Evolutionary conservation across 306 rosid genomes (phyloP).

Genomic region (Vigna radiata): DNA sequence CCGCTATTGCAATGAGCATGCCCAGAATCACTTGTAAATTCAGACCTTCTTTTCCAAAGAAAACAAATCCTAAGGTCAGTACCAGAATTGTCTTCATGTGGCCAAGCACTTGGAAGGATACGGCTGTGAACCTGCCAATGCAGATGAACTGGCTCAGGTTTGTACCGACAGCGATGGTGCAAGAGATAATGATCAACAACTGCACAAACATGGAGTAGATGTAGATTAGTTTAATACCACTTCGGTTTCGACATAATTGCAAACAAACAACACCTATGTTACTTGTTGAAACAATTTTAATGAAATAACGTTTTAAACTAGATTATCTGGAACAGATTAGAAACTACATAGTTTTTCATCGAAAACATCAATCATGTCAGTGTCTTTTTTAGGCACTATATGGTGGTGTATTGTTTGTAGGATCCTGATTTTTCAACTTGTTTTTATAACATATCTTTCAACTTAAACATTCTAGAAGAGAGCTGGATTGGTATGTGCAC

Average conservation of each 20-base stretch:
- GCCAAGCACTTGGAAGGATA: conserved; percentile 83
- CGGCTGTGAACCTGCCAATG: conserved; percentile 84
- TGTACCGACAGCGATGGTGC: conserved; percentile 83
- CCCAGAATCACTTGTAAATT: conserved; percentile 71
- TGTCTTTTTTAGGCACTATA: too few species aligned
- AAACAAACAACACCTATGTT: too few species aligned
- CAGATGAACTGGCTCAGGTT: conserved; percentile 91
- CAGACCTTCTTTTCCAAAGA: conserved; percentile 86
- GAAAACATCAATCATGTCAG: too few species aligned
- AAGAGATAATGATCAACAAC: conserved; percentile 70
- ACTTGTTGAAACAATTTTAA: too few species aligned
- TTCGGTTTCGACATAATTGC: too few species aligned
- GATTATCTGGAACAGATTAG: too few species aligned
- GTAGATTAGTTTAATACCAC: conserved; percentile 8
- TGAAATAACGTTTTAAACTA: too few species aligned
- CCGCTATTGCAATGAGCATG: conserved; percentile 69
- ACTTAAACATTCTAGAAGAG: background rate
- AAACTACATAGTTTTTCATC: too few species aligned
- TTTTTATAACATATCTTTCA: too few species aligned
- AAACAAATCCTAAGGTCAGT: conserved; percentile 72
- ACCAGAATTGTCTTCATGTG: conserved; percentile 87
- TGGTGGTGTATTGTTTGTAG: background rate
- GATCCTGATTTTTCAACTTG: background rate
- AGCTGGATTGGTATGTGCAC: background rate
- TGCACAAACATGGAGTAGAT: conserved; percentile 51